These are phyloP conservation scores for Saprolegnia parasitica DNA, from an alignment of 352 stramenopile genomes.

Conservation along the genomic window DNA sequence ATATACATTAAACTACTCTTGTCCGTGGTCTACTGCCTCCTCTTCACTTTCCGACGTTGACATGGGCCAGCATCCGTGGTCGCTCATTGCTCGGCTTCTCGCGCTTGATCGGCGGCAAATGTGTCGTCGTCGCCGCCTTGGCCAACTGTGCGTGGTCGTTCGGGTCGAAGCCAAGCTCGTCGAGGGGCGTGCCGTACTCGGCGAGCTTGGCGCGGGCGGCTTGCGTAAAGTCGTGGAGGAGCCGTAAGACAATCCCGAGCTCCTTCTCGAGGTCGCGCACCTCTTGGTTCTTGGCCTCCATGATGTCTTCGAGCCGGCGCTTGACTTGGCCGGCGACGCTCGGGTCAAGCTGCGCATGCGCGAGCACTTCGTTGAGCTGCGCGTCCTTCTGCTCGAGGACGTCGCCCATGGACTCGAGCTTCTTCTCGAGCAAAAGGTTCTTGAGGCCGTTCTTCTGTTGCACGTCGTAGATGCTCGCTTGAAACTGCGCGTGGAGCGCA, in stretches of 20 bases:
- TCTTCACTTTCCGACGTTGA: background rate
- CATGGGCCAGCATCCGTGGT: background rate
- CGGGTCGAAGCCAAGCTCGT: conserved; percentile 79
- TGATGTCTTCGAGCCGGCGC: conserved; percentile 83
- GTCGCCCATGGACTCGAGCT: conserved; percentile 79
- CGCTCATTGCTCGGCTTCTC: conserved; percentile 2
- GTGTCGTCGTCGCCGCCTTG: conserved; percentile 19
- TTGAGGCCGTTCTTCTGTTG: conserved; percentile 92
- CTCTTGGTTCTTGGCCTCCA: conserved; percentile 82
- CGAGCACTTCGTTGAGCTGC: conserved; percentile 89
- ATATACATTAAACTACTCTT: background rate
- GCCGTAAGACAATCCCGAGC: conserved; percentile 57
- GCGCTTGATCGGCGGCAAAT: background rate
- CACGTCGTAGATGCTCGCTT: conserved; percentile 87
- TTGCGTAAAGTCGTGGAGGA: conserved; percentile 78
- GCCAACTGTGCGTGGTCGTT: conserved; percentile 30
- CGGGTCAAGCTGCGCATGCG: conserved; percentile 87
- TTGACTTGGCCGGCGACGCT: conserved; percentile 80
- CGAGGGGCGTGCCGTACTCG: conserved; percentile 85
- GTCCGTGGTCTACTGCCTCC: background rate
- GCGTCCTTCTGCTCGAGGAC: conserved; percentile 88
- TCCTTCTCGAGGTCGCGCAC: conserved; percentile 80
- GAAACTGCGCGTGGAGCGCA: conserved; percentile 86
- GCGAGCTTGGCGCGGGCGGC: conserved; percentile 83
- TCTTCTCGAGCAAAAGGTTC: conserved; percentile 93